Conservation (phyloP, 2,329 filamentous ascomycete species). For the Hypoxylon sp. region DNA sequence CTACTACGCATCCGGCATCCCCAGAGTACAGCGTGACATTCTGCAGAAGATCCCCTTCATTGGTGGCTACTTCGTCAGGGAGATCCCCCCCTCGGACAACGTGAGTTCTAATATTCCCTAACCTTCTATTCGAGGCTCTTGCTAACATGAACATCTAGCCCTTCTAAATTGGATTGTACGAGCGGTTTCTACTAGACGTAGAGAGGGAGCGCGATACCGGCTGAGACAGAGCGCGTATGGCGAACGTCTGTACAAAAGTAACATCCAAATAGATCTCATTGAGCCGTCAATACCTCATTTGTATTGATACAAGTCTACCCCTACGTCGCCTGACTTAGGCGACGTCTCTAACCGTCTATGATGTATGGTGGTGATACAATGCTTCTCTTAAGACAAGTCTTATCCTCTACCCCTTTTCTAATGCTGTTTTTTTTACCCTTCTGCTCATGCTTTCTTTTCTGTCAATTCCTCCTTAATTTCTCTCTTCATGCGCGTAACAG, state of each 20-base stretch:
- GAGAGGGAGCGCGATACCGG: slow-evolving; percentile 37
- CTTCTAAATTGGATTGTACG: slow-evolving; percentile 43
- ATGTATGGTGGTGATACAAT: slow-evolving; percentile 30
- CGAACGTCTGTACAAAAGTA: slow-evolving; percentile 48
- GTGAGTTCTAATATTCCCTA: slow-evolving; percentile 60
- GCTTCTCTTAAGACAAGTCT: slow-evolving; percentile 6
- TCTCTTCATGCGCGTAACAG: slow-evolving; percentile 73
- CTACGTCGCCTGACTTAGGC: slow-evolving; percentile 6
- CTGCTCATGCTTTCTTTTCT: slow-evolving; percentile 32
- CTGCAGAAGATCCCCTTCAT: slow-evolving; percentile 71
- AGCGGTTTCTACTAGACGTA: slow-evolving; percentile 23
- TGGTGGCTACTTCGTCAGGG: slow-evolving; percentile 64
- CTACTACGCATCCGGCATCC: slow-evolving; percentile 73
- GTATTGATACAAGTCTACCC: slow-evolving; percentile 25
- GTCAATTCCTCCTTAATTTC: slow-evolving; percentile 66
- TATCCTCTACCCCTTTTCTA: background rate
- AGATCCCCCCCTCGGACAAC: slow-evolving; percentile 72
- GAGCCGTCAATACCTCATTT: slow-evolving; percentile 26
- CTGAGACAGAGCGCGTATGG: slow-evolving; percentile 45
- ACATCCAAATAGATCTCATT: slow-evolving; percentile 49
- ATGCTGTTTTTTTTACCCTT: slow-evolving; percentile 6
- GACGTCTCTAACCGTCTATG: slow-evolving; percentile 33
- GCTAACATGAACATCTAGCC: slow-evolving; percentile 43
- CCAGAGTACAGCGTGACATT: slow-evolving; percentile 70
- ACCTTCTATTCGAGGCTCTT: background rate